Evolutionary conservation across 257 asterid genomes (phyloP), one percentile per base, ranked within the genome.

Genomic region (Lavandula angustifolia): DNA sequence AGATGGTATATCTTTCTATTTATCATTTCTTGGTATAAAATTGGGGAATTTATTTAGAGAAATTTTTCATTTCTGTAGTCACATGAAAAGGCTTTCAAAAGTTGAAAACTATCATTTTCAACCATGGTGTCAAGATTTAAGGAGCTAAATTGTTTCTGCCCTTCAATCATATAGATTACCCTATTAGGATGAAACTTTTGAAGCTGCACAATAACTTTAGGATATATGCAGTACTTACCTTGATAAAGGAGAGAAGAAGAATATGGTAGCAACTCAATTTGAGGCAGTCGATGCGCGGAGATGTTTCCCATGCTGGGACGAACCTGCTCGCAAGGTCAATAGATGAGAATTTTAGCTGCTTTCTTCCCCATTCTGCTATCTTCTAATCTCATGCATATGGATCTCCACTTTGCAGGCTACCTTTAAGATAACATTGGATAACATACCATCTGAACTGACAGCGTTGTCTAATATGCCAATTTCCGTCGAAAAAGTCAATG

Each of bases 271-370:
- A 9, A 75, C 81, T 38, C 76, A 79, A 53, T 79, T 79, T 57
- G 79, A 75, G 72, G 77, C 84, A n/a, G 79, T 71, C 4, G 76
- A 75, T 29, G 81, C 84, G n/a, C 49, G 81, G 32, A 72, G 69
- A 38, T 79, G 84, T 68, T 75, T 79, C 52, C 81, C 84, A 37
- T 79, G 84, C 63, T 79, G 81, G 81, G 81, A 79, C 58, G 84
- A 79, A 62, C 84, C 84, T 54, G 79, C 84, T 56, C 60, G 67
- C 64, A 79, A 75, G 81, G 84, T 47, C 11, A 7, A 49, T 3
- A 7, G 42, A 66, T 52, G 13, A 8, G 7, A 17, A 7, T 40
- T 31, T 22, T 22, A 35, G 37, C 18, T 46, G 27, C 9, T 7
- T 32, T 7, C 14, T 2, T 17, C 34, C 9, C 11, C 4, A 8